Evolutionary conservation across 768 basidiomycete genomes (phyloP).

Genomic region (Macrolepiota albuminosa): DNA sequence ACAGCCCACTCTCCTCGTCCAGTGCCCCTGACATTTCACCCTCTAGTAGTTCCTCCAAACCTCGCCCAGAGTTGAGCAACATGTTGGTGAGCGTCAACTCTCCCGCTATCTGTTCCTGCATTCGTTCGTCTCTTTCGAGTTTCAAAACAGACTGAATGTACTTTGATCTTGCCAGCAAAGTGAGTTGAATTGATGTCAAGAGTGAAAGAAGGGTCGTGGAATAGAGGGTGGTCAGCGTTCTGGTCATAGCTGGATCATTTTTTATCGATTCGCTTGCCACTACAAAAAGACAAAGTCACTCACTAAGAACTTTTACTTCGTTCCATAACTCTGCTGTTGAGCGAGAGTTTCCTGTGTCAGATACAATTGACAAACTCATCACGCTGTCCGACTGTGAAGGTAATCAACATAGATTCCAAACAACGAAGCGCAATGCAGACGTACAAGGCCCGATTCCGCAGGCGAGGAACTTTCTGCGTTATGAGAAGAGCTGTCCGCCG

Average conservation of each 20-base stretch:
- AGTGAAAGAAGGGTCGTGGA: conserved; percentile 80
- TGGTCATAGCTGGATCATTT: conserved; percentile 66
- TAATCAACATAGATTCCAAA: neutral
- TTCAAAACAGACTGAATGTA: conserved; percentile 69
- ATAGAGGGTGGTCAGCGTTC: conserved; percentile 84
- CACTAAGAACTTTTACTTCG: conserved; percentile 86
- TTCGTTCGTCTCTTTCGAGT: conserved; percentile 54
- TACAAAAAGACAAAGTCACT: conserved; percentile 17
- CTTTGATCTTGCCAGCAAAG: conserved; percentile 74
- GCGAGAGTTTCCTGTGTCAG: conserved; percentile 31
- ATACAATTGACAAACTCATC: conserved; percentile 24
- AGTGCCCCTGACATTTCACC: conserved; percentile 17
- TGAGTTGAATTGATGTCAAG: conserved; percentile 84
- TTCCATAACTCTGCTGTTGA: conserved; percentile 88
- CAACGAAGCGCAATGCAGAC: neutral
- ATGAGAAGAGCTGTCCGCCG: conserved; percentile 25
- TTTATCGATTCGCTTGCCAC: neutral
- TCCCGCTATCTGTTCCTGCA: conserved; percentile 39
- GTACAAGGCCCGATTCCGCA: conserved; percentile 15
- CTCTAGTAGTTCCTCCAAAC: conserved; percentile 20
- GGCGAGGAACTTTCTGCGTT: conserved; percentile 21
- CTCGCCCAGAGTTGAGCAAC: conserved; percentile 23
- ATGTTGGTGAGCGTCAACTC: conserved; percentile 35
- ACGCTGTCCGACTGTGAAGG: conserved; percentile 28
- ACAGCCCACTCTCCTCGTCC: conserved; percentile 19